A percentile compares a stretch with the other conserved stretches of the same genome.
phyloP scores from a whole-genome alignment of 2,329 filamentous ascomycete genomes.

The Epicoccum sorghinum region DNA sequence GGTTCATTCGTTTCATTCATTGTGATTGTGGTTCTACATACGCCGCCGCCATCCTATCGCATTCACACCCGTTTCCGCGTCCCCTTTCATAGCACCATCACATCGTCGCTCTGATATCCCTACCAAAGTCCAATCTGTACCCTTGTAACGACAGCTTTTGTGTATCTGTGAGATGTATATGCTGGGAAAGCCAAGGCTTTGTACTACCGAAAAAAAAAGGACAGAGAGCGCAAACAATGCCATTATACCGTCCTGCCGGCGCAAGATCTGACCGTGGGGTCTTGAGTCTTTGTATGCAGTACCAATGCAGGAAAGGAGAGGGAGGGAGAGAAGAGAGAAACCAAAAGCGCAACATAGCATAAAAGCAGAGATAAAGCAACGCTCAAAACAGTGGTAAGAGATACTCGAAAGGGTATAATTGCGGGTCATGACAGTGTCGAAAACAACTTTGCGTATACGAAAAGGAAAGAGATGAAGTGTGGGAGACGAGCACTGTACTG shows the following conservation, averaged over 20 bases:
- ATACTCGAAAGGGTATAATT: conserved; percentile 40
- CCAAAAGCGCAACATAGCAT: too few relatives aligned
- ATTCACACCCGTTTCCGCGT: too few relatives aligned
- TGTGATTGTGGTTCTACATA: too few relatives aligned
- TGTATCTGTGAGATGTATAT: neutral
- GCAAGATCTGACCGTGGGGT: too few relatives aligned
- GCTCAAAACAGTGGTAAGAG: conserved; percentile 12
- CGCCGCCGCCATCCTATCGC: too few relatives aligned
- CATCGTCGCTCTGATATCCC: too few relatives aligned
- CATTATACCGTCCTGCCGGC: neutral
- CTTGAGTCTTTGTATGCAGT: conserved; percentile 2
- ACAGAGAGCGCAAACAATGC: neutral
- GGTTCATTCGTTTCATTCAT: too few relatives aligned
- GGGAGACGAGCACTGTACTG: neutral
- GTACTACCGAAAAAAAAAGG: neutral
- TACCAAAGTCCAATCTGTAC: neutral
- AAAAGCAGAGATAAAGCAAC: conserved; percentile 2
- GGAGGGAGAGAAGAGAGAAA: conserved; percentile 4
- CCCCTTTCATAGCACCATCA: too few relatives aligned
- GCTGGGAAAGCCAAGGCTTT: too few relatives aligned
- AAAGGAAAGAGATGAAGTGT: conserved; percentile 9
- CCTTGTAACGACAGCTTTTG: conserved; percentile 17
- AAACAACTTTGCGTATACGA: conserved; percentile 8
- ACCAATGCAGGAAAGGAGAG: neutral
- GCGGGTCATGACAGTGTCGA: conserved; percentile 26